Percentiles rank a stretch among this genome's conserved stretches.
phyloP scores from a whole-genome alignment of 371 early-diverging fungal genomes.

The Mortierella sp. region DNA sequence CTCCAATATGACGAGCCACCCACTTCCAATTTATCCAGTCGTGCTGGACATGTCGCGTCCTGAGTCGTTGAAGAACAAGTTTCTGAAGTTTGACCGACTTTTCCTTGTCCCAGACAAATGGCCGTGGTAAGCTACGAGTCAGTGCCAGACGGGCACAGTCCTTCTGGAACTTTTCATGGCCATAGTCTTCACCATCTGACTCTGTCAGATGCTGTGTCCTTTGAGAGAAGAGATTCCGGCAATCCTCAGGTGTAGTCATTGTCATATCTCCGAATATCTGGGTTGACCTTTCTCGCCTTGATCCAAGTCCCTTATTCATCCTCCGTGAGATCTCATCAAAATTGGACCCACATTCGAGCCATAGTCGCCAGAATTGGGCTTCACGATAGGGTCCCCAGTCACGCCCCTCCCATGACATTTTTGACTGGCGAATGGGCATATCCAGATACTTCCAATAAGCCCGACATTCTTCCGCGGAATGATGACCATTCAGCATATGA shows the following conservation, averaged over 20 bases:
- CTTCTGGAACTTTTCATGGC: conserved; percentile 9
- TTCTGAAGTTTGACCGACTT: conserved; percentile 43
- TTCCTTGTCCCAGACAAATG: conserved; percentile 40
- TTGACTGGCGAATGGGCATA: conserved; percentile 30
- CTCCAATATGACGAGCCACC: conserved; percentile 48
- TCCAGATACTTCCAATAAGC: conserved; percentile 50
- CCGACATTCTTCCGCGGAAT: conserved; percentile 43
- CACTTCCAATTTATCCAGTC: conserved; percentile 52
- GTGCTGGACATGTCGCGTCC: conserved; percentile 47
- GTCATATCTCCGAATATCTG: too few species aligned
- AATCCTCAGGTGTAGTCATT: conserved; percentile 12
- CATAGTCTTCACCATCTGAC: neutral
- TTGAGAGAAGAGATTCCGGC: conserved; percentile 17
- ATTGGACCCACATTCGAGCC: conserved; percentile 36
- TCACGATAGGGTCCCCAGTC: conserved; percentile 18
- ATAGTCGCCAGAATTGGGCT: conserved; percentile 37
- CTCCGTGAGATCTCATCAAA: conserved; percentile 29
- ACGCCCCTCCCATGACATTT: too few species aligned
- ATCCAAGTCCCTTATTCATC: neutral
- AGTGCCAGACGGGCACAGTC: conserved; percentile 30
- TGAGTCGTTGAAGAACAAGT: conserved; percentile 37
- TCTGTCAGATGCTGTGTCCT: conserved; percentile 3
- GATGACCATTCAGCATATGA: conserved; percentile 7
- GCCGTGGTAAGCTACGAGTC: conserved; percentile 9
- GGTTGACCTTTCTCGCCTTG: neutral